phyloP scores from a whole-genome alignment of 495 filamentous ascomycete genomes.

The Rostrohypoxylon terebratum region DNA sequence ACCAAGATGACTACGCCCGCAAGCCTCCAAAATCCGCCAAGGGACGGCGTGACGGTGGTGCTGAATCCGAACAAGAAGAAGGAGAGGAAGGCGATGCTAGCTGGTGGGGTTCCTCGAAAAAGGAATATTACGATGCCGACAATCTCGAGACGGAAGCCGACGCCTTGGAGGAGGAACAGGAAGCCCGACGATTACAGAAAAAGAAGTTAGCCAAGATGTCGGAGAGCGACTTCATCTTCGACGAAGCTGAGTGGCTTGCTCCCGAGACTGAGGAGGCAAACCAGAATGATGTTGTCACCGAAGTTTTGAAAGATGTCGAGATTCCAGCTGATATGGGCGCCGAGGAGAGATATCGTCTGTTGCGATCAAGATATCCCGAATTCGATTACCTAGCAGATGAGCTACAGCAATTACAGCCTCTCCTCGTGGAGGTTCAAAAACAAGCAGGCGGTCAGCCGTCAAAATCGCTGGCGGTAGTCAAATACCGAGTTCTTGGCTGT shows the following conservation, averaged over 20 bases:
- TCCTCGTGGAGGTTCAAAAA: conserved; percentile 67
- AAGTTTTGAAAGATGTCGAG: conserved; percentile 83
- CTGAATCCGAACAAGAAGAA: conserved; percentile 59
- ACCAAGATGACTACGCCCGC: conserved; percentile 36
- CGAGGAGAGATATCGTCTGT: conserved; percentile 78
- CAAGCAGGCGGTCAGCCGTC: conserved; percentile 66
- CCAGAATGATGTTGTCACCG: conserved; percentile 72
- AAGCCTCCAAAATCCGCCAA: conserved; percentile 39
- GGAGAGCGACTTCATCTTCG: conserved; percentile 91
- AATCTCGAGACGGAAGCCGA: conserved; percentile 90
- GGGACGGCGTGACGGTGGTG: conserved; percentile 49
- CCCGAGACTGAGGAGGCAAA: conserved; percentile 57
- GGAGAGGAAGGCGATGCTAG: conserved; percentile 80
- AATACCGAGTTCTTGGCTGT: conserved; percentile 79
- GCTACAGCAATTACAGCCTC: conserved; percentile 75
- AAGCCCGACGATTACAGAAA: conserved; percentile 86
- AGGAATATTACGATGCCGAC: conserved; percentile 93
- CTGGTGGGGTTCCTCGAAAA: conserved; percentile 87
- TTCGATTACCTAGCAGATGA: conserved; percentile 88
- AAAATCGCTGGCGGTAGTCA: conserved; percentile 69
- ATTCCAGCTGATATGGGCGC: conserved; percentile 81
- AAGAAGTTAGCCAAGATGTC: conserved; percentile 88
- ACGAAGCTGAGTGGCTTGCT: conserved; percentile 84
- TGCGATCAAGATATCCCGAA: conserved; percentile 88
- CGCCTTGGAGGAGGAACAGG: conserved; percentile 90